Conservation (phyloP, 2,329 filamentous ascomycete species). For the Juglanconis juglandina region DNA sequence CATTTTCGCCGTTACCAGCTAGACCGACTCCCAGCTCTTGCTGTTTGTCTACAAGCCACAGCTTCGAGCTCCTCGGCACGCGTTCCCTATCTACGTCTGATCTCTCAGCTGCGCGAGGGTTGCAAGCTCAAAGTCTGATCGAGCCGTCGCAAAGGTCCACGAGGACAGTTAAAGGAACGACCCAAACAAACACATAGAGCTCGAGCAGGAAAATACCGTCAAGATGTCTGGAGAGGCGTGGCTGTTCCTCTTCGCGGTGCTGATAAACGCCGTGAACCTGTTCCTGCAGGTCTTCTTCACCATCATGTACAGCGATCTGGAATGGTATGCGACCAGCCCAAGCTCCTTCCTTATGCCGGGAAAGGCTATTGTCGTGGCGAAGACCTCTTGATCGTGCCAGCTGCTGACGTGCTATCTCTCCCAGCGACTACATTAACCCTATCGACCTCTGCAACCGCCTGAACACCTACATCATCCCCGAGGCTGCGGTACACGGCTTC, state of each 20-base stretch:
- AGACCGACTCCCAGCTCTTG: background rate
- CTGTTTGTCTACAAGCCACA: background rate
- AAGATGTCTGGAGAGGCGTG: constrained; percentile 95
- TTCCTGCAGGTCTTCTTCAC: constrained; percentile 99
- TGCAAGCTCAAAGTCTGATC: background rate
- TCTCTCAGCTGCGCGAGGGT: background rate
- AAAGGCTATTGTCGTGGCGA: background rate
- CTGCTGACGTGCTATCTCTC: constrained; percentile 1
- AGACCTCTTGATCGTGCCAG: background rate
- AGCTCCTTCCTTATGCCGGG: background rate
- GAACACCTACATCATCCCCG: constrained; percentile 98
- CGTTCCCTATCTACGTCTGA: background rate
- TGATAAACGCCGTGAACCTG: constrained; percentile 99
- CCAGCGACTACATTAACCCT: constrained; percentile 98
- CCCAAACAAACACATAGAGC: background rate
- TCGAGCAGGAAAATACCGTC: constrained; percentile 21
- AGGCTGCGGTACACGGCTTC: constrained; percentile 96
- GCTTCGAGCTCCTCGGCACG: background rate
- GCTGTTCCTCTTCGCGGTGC: constrained; percentile 94
- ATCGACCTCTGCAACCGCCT: constrained; percentile 99
- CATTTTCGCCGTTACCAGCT: background rate
- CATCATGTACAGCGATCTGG: constrained; percentile 99
- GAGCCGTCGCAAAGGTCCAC: background rate
- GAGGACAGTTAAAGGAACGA: background rate
- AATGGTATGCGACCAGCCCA: constrained; percentile 67